A percentile compares a stretch with the other conserved stretches of the same genome.
Conservation (phyloP, 1,139 yeast species). For the Pichia sp. region DNA sequence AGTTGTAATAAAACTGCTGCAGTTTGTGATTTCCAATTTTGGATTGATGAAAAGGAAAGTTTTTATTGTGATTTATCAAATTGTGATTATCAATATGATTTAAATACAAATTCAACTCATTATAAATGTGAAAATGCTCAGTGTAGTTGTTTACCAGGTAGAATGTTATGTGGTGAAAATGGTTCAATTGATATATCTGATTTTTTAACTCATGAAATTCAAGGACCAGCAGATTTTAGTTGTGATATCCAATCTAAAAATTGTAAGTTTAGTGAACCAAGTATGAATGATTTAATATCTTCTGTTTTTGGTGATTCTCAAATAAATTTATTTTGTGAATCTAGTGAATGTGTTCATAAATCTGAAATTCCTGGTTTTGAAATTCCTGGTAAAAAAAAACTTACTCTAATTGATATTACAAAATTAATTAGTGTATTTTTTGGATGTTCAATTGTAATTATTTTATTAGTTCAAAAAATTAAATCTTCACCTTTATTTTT, state of each 20-base stretch:
- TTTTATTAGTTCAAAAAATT: conserved; percentile 46
- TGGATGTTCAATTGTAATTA: conserved; percentile 33
- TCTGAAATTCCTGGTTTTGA: conserved; percentile 90
- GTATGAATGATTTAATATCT: conserved; percentile 86
- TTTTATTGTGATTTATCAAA: conserved; percentile 77
- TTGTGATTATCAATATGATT: conserved; percentile 66
- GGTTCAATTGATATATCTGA: conserved; percentile 95
- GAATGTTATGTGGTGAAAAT: conserved; percentile 88
- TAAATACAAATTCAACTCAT: conserved; percentile 59
- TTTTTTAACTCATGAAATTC: conserved; percentile 80
- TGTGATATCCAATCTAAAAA: conserved; percentile 58
- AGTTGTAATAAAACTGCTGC: conserved; percentile 67
- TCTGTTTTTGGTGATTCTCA: conserved; percentile 91
- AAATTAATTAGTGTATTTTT: conserved; percentile 46
- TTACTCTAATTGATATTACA: conserved; percentile 37
- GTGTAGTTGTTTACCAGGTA: conserved; percentile 85
- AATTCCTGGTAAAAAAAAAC: conserved; percentile 51
- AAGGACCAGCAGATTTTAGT: conserved; percentile 87
- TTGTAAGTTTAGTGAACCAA: conserved; percentile 87
- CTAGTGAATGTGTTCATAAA: conserved; percentile 89
- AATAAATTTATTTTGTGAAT: conserved; percentile 69
- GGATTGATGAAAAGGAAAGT: conserved; percentile 88
- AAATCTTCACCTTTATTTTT: conserved; percentile 60
- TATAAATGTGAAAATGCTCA: conserved; percentile 71
- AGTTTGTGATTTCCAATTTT: conserved; percentile 83